Evolutionary conservation across 106 monocot species (phyloP).

Genomic region (Acorus gramineus): DNA sequence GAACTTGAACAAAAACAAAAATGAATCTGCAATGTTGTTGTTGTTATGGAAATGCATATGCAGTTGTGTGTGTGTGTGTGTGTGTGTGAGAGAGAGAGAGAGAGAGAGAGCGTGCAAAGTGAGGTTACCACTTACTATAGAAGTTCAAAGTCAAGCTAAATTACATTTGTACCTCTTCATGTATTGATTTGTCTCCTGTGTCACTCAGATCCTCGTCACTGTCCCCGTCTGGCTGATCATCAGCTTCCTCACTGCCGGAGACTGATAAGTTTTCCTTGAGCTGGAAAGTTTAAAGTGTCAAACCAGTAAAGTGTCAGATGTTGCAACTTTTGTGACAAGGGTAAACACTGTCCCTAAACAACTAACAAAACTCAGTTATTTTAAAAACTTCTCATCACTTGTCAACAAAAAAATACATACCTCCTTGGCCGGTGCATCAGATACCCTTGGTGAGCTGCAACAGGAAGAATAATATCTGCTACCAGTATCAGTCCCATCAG

Average conservation of each 20-base stretch:
- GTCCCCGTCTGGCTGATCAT: conserved; percentile 36
- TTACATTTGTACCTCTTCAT: conserved; percentile 41
- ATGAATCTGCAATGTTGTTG: no score
- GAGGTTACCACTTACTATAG: no score
- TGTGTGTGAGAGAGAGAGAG: no score
- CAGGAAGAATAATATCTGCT: conserved; percentile 67
- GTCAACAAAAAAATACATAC: conserved; percentile 19
- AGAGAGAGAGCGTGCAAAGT: no score
- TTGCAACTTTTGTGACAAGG: no score
- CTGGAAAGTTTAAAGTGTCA: conserved; percentile 25
- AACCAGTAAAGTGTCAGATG: conserved; percentile 10
- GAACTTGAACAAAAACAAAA: no score
- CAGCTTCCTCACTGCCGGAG: conserved; percentile 75
- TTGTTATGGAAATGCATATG: no score
- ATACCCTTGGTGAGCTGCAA: conserved; percentile 74
- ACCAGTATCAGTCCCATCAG: conserved; percentile 51
- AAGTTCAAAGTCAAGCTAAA: no score
- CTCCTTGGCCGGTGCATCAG: conserved; percentile 75
- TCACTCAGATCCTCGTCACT: conserved; percentile 78
- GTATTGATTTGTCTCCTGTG: conserved; percentile 22
- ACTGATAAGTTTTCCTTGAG: conserved; percentile 68
- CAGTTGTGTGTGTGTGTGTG: no score
- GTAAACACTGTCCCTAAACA: no score
- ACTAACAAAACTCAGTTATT: no score
- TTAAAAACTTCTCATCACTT: no score